Conservation (phyloP, 1,139 yeast species). For the Suhomyces bolitotheri region DNA sequence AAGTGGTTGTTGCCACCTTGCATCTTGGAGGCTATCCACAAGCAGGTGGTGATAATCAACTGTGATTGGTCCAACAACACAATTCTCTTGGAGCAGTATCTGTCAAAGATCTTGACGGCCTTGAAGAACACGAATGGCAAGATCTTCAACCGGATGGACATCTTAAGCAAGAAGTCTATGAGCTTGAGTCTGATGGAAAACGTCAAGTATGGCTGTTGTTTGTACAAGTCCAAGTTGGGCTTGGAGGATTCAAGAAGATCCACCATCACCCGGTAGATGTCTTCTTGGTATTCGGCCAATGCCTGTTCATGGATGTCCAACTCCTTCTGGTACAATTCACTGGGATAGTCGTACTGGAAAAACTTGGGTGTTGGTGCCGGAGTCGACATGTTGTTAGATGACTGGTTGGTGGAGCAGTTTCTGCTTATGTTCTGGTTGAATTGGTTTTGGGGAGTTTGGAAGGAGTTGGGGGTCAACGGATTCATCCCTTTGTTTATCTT, state of each 20-base stretch:
- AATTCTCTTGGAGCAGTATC: conserved; percentile 65
- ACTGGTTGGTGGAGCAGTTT: conserved; percentile 1
- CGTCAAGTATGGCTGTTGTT: conserved; percentile 66
- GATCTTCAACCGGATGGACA: conserved; percentile 59
- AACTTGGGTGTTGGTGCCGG: conserved; percentile 16
- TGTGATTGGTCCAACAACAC: conserved; percentile 63
- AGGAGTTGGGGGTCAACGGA: conserved; percentile 13
- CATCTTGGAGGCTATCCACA: conserved; percentile 65
- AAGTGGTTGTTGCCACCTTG: conserved; percentile 74
- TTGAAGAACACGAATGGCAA: conserved; percentile 60
- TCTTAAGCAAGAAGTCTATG: conserved; percentile 58
- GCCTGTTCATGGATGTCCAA: conserved; percentile 46
- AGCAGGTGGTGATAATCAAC: conserved; percentile 63
- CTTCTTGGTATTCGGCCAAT: conserved; percentile 54
- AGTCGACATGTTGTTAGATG: neutral
- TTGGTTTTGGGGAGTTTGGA: conserved; percentile 13
- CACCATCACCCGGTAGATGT: conserved; percentile 46
- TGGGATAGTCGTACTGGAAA: conserved; percentile 47
- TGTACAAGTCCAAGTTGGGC: conserved; percentile 56
- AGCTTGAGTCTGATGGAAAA: conserved; percentile 49
- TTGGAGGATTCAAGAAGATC: conserved; percentile 31
- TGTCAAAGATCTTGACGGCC: conserved; percentile 60
- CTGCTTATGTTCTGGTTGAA: conserved; percentile 5
- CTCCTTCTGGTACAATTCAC: conserved; percentile 51
- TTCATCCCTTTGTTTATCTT: conserved; percentile 10